Conservation (phyloP, 495 filamentous ascomycete genomes). For the Penicillium maclennaniae region DNA sequence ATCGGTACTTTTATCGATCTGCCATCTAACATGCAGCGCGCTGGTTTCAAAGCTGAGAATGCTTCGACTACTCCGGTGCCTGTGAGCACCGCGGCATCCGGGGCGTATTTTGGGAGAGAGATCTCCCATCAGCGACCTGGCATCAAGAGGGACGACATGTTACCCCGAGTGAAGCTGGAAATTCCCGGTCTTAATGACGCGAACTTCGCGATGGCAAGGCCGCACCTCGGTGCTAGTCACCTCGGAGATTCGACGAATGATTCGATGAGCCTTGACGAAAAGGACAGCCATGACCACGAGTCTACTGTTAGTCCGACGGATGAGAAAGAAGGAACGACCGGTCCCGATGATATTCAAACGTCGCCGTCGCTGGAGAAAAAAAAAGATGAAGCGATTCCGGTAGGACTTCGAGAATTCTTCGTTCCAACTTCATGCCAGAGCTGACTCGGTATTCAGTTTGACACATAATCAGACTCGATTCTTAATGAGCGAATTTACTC, state of each 20-base stretch:
- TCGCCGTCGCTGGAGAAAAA: conserved; percentile 60
- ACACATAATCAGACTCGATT: conserved; percentile 97
- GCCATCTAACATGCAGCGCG: conserved; percentile 30
- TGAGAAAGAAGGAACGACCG: conserved; percentile 28
- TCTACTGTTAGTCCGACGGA: conserved; percentile 31
- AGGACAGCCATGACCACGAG: conserved; percentile 26
- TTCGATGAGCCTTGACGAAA: conserved; percentile 10
- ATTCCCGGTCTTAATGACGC: conserved; percentile 18
- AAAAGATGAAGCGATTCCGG: conserved; percentile 96
- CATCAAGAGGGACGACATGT: conserved; percentile 12
- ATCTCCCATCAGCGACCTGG: conserved; percentile 10
- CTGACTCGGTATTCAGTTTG: conserved; percentile 52
- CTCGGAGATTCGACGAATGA: conserved; percentile 19
- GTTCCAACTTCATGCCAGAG: background rate
- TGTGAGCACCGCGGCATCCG: conserved; percentile 11
- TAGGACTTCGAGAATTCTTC: conserved; percentile 37
- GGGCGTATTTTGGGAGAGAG: conserved; percentile 20
- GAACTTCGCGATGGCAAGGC: conserved; percentile 16
- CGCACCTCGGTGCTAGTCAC: conserved; percentile 11
- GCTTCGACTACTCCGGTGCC: conserved; percentile 25
- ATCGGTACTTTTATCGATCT: background rate
- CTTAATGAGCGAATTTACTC: conserved; percentile 94
- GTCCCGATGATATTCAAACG: conserved; percentile 23
- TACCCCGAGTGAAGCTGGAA: conserved; percentile 22
- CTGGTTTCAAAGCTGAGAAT: conserved; percentile 35